Percentiles rank a stretch among this genome's conserved stretches.
Evolutionary conservation across 768 basidiomycete species (phyloP).

Genomic region (Boletus edulis): DNA sequence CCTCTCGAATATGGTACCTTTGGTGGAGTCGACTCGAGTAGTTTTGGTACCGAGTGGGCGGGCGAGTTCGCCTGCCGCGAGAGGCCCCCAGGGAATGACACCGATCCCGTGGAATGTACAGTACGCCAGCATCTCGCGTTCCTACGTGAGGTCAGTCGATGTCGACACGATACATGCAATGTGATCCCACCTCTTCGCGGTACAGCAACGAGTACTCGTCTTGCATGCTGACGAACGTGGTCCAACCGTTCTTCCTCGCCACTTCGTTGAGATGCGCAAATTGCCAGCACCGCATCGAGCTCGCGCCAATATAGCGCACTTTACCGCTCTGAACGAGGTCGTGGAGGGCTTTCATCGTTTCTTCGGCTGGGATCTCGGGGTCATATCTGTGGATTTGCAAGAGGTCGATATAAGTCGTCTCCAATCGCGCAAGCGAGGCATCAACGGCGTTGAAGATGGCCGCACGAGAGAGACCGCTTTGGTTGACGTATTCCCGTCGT

Average conservation of each 20-base stretch:
- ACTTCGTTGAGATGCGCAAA: slow-evolving; percentile 44
- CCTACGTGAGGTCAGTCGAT: slow-evolving; percentile 25
- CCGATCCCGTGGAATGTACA: slow-evolving; percentile 51
- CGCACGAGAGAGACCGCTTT: slow-evolving; percentile 33
- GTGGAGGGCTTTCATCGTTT: slow-evolving; percentile 52
- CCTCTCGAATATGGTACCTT: slow-evolving; percentile 22
- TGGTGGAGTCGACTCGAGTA: slow-evolving; percentile 1
- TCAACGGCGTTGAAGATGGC: slow-evolving; percentile 38
- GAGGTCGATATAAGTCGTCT: slow-evolving; percentile 37
- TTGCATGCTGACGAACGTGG: slow-evolving; percentile 56
- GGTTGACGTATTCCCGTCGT: slow-evolving; percentile 25
- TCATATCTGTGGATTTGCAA: slow-evolving; percentile 48
- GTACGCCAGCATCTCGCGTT: slow-evolving; percentile 44
- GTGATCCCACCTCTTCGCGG: slow-evolving; percentile 40
- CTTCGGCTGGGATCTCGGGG: slow-evolving; percentile 33
- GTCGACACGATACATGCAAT: too few relatives aligned
- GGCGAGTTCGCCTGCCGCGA: slow-evolving; percentile 39
- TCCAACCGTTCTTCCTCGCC: slow-evolving; percentile 45
- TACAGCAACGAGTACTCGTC: slow-evolving; percentile 49
- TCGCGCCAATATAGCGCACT: slow-evolving; percentile 50
- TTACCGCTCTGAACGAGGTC: slow-evolving; percentile 48
- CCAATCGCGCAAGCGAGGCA: slow-evolving; percentile 35
- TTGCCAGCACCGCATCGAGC: slow-evolving; percentile 47
- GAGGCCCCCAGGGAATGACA: slow-evolving; percentile 50
- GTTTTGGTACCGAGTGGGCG: slow-evolving; percentile 34